These are phyloP conservation scores for Antrodiella citrinella DNA, from an alignment of 768 basidiomycete species.

Conservation along the genomic window DNA sequence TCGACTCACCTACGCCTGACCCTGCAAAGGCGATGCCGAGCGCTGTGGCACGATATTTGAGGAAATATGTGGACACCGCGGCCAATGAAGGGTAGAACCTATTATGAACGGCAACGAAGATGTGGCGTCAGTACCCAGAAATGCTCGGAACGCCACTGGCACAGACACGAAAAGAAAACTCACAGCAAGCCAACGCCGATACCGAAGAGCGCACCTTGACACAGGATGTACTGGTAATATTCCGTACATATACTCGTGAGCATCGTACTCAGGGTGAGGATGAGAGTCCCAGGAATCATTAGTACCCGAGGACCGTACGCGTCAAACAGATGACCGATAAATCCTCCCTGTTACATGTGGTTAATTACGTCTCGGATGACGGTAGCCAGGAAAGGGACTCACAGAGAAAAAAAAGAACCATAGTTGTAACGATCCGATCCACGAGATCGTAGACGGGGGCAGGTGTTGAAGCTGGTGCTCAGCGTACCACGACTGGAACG, in stretches of 20 bases:
- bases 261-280: conserved; percentile 45
- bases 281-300: conserved; percentile 41
- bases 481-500: conserved; percentile 62
- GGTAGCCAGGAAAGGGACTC: conserved; percentile 16
- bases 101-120: not conserved
- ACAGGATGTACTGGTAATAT: conserved; percentile 55
- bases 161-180: not conserved
- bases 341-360: conserved; percentile 27
- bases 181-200: conserved; percentile 54
- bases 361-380: not conserved
- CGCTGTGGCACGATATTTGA: conserved; percentile 58
- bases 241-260: conserved; percentile 48
- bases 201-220: conserved; percentile 60
- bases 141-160: not conserved
- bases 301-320: conserved; percentile 47
- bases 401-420: conserved; percentile 68
- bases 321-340: conserved; percentile 43
- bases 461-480: conserved; percentile 45
- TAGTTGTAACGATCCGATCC: conserved; percentile 59
- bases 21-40: conserved; percentile 65
- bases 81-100: conserved; percentile 60
- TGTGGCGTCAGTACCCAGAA: not conserved
- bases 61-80: conserved; percentile 59
- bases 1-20: conserved; percentile 44
- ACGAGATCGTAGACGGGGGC: conserved; percentile 23